Percentiles rank a stretch among this genome's conserved stretches.
Conservation (phyloP, 2,329 filamentous ascomycete species). For the Bimuria novae-zelandiae region DNA sequence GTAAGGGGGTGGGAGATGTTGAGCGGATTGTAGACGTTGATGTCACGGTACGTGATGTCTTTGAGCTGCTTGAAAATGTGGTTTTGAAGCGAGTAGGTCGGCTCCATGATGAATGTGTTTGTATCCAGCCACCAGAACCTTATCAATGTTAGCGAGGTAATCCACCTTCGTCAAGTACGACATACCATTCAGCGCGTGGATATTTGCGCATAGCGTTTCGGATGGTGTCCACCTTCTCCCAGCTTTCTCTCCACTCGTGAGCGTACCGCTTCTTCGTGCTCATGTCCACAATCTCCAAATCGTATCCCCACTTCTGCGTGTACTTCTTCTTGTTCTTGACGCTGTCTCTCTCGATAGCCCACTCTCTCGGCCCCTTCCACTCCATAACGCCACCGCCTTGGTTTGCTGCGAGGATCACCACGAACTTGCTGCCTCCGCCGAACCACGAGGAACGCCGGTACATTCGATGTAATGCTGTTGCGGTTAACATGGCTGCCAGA, state of each 20-base stretch:
- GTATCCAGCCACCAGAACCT: constrained; percentile 99
- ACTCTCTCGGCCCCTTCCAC: constrained; percentile 96
- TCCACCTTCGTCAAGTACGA: constrained; percentile 11
- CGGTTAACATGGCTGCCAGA: constrained; percentile 14
- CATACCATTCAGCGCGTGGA: constrained; percentile 92
- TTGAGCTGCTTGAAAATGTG: constrained; percentile 86
- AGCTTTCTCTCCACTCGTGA: constrained; percentile 98
- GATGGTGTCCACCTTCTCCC: constrained; percentile 97
- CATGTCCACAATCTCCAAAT: constrained; percentile 97
- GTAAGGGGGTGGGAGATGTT: constrained; percentile 86
- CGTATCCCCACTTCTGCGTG: constrained; percentile 85
- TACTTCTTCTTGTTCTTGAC: constrained; percentile 94
- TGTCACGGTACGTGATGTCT: constrained; percentile 84
- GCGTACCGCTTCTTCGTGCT: constrained; percentile 98
- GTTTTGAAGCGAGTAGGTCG: constrained; percentile 81
- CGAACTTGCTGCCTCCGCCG: constrained; percentile 88
- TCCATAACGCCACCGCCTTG: constrained; percentile 98
- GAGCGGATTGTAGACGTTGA: constrained; percentile 93
- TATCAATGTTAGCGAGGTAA: constrained; percentile 33
- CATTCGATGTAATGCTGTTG: constrained; percentile 58
- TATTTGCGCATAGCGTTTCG: constrained; percentile 89
- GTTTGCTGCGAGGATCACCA: constrained; percentile 92
- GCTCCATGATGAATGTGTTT: constrained; percentile 98
- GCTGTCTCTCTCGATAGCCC: constrained; percentile 97
- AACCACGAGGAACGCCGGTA: constrained; percentile 75